Evolutionary conservation across 176 grass and related monocot species (phyloP).

Genomic region (Tillandsia fasciculata): DNA sequence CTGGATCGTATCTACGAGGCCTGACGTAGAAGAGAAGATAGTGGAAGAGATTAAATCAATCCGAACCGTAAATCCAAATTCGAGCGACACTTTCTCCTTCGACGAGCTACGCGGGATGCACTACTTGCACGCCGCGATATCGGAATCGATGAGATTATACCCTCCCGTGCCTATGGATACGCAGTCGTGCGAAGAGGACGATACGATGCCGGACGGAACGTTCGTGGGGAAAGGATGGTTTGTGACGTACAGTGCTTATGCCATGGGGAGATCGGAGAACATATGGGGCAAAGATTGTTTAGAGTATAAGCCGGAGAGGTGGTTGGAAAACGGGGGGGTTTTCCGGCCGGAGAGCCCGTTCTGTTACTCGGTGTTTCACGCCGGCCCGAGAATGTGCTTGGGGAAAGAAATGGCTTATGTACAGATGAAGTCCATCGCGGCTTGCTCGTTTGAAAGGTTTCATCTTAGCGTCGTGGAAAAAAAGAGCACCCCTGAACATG

Average conservation of each 20-base stretch:
- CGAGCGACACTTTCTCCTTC: constrained; percentile 1
- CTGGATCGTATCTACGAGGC: constrained; percentile 49
- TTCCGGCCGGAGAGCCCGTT: constrained; percentile 65
- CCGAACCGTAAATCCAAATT: background rate
- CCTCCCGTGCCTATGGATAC: constrained; percentile 84
- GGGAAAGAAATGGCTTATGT: constrained; percentile 83
- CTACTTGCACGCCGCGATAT: constrained; percentile 64
- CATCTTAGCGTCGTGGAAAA: too few relatives aligned
- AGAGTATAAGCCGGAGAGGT: constrained; percentile 60
- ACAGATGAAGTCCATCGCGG: constrained; percentile 78
- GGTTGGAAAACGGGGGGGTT: constrained; percentile 45
- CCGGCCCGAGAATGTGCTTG: constrained; percentile 61
- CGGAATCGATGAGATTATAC: constrained; percentile 72
- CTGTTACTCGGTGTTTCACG: constrained; percentile 84
- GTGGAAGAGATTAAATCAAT: constrained; percentile 37
- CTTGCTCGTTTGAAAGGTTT: constrained; percentile 48
- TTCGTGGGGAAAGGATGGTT: constrained; percentile 37
- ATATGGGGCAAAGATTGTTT: constrained; percentile 64
- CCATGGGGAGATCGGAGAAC: constrained; percentile 76
- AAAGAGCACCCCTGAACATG: too few relatives aligned
- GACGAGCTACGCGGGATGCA: constrained; percentile 53
- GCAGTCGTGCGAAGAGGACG: constrained; percentile 56
- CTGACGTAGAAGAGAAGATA: constrained; percentile 35
- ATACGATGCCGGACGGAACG: constrained; percentile 69
- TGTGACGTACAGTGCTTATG: constrained; percentile 71